These are phyloP conservation scores for Neolentinus lepideus DNA, from an alignment of 1,284 basidiomycete species.

Conservation along the genomic window DNA sequence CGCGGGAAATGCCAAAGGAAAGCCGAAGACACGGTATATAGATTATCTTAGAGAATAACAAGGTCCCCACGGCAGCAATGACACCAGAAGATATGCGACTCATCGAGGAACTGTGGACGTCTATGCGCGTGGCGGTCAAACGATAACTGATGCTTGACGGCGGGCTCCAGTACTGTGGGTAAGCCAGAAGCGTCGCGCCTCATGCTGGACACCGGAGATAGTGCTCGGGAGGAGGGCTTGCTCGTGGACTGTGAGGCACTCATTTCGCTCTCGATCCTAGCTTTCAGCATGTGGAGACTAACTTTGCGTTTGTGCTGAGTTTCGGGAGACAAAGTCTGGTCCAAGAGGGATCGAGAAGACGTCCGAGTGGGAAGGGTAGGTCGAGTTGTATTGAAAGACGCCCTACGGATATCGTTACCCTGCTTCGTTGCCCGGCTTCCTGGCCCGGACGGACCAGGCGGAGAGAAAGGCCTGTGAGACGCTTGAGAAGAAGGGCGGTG, in stretches of 20 bases:
- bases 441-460: slow-evolving; percentile 33
- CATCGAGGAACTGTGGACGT: slow-evolving; percentile 65
- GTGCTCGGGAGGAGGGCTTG: slow-evolving; percentile 33
- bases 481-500: slow-evolving; percentile 32
- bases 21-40: too few species aligned
- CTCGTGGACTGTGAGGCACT: slow-evolving; percentile 27
- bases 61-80: slow-evolving; percentile 71
- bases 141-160: background rate
- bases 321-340: slow-evolving; percentile 65
- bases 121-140: slow-evolving; percentile 1
- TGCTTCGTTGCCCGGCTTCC: slow-evolving; percentile 39
- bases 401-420: slow-evolving; percentile 37
- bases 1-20: too few species aligned
- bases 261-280: slow-evolving; percentile 76
- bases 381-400: slow-evolving; percentile 38
- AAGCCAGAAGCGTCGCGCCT: background rate
- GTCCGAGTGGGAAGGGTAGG: slow-evolving; percentile 28
- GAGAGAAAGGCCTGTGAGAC: slow-evolving; percentile 33
- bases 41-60: slow-evolving; percentile 53
- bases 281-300: slow-evolving; percentile 83
- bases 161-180: slow-evolving; percentile 6
- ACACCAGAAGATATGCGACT: slow-evolving; percentile 83
- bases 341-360: slow-evolving; percentile 46
- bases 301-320: slow-evolving; percentile 80
- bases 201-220: slow-evolving; percentile 36